Conservation (phyloP, 2,329 filamentous ascomycete species). For the Dothideomycetes sp. region DNA sequence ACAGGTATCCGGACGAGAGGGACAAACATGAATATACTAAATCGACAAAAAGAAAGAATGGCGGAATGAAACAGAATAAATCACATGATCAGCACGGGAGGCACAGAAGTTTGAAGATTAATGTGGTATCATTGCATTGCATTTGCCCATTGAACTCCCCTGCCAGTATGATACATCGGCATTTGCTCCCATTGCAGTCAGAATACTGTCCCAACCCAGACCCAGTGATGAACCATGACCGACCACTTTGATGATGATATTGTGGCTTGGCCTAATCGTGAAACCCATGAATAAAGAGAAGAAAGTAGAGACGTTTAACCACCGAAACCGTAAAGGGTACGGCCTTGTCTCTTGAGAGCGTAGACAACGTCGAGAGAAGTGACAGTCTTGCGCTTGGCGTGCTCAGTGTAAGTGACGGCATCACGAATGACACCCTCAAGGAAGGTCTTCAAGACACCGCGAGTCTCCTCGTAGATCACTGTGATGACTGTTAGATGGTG, state of each 20-base stretch:
- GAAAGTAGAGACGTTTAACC: slow-evolving; percentile 34
- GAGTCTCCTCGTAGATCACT: slow-evolving; percentile 78
- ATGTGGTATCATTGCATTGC: slow-evolving; percentile 12
- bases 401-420: slow-evolving; percentile 71
- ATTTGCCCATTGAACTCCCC: slow-evolving; percentile 10
- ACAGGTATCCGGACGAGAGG: too few species aligned
- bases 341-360: slow-evolving; percentile 52
- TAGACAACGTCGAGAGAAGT: slow-evolving; percentile 53
- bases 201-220: slow-evolving; percentile 7
- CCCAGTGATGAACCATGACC: slow-evolving; percentile 7
- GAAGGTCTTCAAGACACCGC: slow-evolving; percentile 75
- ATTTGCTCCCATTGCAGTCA: slow-evolving; percentile 7
- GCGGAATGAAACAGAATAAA: too few species aligned
- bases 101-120: slow-evolving; percentile 5
- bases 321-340: slow-evolving; percentile 59
- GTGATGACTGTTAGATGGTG: slow-evolving; percentile 12
- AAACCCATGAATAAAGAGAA: slow-evolving; percentile 10
- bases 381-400: slow-evolving; percentile 69
- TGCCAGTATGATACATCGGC: slow-evolving; percentile 12
- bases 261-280: slow-evolving; percentile 4
- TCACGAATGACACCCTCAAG: slow-evolving; percentile 72
- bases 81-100: neutral
- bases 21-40: neutral
- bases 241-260: neutral
- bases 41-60: too few species aligned